A percentile compares a stretch with the other conserved stretches of the same genome.
These are phyloP conservation scores for Parachaetomium inaequale DNA, from an alignment of 495 filamentous ascomycete species.

Conservation along the genomic window DNA sequence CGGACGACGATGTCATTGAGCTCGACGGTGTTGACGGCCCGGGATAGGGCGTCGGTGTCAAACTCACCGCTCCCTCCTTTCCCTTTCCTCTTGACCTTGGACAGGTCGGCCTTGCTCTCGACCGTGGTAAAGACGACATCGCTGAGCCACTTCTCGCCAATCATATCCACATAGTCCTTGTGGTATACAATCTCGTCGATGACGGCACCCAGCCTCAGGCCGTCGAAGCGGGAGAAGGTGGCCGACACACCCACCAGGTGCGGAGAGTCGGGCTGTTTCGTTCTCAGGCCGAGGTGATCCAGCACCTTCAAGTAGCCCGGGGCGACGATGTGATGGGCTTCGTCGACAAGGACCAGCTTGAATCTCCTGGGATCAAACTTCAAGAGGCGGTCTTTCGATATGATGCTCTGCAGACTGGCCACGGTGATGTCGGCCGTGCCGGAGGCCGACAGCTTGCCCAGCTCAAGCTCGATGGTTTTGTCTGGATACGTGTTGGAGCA, in stretches of 20 bases:
- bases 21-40: slow-evolving; percentile 71
- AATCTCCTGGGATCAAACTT: slow-evolving; percentile 79
- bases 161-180: slow-evolving; percentile 97
- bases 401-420: slow-evolving; percentile 82
- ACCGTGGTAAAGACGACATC: slow-evolving; percentile 93
- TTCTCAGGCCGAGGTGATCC: slow-evolving; percentile 67
- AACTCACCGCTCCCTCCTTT: slow-evolving; percentile 73
- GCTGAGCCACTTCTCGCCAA: slow-evolving; percentile 77
- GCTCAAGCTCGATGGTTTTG: slow-evolving; percentile 80
- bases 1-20: slow-evolving; percentile 78
- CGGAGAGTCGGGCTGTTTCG: slow-evolving; percentile 53
- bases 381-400: slow-evolving; percentile 63
- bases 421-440: slow-evolving; percentile 88
- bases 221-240: slow-evolving; percentile 86
- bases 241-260: slow-evolving; percentile 88
- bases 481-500: slow-evolving; percentile 76
- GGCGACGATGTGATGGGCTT: slow-evolving; percentile 97
- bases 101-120: slow-evolving; percentile 71
- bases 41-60: slow-evolving; percentile 64
- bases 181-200: slow-evolving; percentile 98
- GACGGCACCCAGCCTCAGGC: slow-evolving; percentile 77
- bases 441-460: slow-evolving; percentile 70
- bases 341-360: slow-evolving; percentile 92
- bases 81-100: slow-evolving; percentile 49
- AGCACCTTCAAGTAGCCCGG: slow-evolving; percentile 68